These are phyloP conservation scores for Cercospora berteroae DNA, from an alignment of 2,329 filamentous ascomycete genomes.

Conservation along the genomic window DNA sequence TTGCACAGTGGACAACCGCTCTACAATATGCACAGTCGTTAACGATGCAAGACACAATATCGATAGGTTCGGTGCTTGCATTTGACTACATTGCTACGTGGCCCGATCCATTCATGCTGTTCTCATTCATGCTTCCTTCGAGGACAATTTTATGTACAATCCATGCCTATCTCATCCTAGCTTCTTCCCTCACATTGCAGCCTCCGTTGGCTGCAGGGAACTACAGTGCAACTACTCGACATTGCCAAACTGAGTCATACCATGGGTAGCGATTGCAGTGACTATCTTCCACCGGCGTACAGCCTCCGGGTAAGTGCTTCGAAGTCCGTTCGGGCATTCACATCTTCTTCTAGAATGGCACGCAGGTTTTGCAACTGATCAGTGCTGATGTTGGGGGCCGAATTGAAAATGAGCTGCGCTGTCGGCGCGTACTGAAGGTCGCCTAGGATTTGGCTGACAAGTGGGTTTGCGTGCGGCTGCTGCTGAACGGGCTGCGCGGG, in stretches of 20 bases:
- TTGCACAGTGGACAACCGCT: not conserved
- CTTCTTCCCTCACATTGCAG: not conserved
- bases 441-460: slow-evolving; percentile 44
- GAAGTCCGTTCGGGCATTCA: slow-evolving; percentile 61
- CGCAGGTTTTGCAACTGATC: slow-evolving; percentile 72
- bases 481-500: slow-evolving; percentile 25
- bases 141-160: not conserved
- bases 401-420: slow-evolving; percentile 41
- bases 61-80: not conserved
- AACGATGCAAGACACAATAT: not conserved
- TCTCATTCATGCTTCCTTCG: not conserved
- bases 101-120: not conserved
- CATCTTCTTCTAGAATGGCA: slow-evolving; percentile 64
- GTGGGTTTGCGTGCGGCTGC: slow-evolving; percentile 36
- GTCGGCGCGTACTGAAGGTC: slow-evolving; percentile 44
- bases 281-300: slow-evolving; percentile 6
- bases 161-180: not conserved
- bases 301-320: slow-evolving; percentile 32
- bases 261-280: not conserved
- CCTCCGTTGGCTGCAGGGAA: not conserved
- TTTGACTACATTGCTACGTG: not conserved
- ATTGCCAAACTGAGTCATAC: not conserved
- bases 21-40: not conserved
- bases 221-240: not conserved
- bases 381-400: slow-evolving; percentile 34